Evolutionary conservation across 2,329 filamentous ascomycete species (phyloP).

Genomic region (Emergomyces pasteurianus): DNA sequence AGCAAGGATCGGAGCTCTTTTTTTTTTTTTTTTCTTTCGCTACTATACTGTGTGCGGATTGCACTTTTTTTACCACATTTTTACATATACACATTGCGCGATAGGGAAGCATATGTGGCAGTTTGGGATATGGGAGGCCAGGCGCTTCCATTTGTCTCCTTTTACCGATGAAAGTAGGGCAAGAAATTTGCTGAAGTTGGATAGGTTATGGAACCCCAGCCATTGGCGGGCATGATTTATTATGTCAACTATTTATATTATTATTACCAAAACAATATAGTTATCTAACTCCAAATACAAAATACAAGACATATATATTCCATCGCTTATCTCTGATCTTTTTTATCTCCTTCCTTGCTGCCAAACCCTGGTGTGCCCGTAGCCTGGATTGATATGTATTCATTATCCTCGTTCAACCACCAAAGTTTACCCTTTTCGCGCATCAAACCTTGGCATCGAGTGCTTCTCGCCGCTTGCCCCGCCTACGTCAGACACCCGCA

Average conservation of each 20-base stretch:
- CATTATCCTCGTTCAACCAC: too few species aligned
- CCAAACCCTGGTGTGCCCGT: not conserved
- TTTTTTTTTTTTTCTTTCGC: not conserved
- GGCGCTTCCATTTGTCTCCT: not conserved
- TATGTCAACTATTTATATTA: not conserved
- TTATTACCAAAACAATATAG: not conserved
- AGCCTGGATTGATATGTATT: too few species aligned
- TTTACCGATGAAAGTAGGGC: not conserved
- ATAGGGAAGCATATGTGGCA: not conserved
- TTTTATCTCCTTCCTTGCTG: not conserved
- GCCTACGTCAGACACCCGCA: constrained; percentile 8
- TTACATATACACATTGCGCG: not conserved
- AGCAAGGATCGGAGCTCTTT: not conserved
- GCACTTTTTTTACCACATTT: not conserved
- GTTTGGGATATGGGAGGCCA: not conserved
- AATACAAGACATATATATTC: not conserved
- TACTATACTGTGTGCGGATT: not conserved
- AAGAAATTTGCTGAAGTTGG: not conserved
- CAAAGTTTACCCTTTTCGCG: too few species aligned
- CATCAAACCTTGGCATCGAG: not conserved
- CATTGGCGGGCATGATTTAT: not conserved
- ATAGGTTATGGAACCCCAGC: not conserved
- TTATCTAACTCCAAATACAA: not conserved
- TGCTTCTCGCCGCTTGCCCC: constrained; percentile 4
- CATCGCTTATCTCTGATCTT: not conserved